Conservation (phyloP, 371 early-diverging fungal genomes). For the Actinomucor elegans region DNA sequence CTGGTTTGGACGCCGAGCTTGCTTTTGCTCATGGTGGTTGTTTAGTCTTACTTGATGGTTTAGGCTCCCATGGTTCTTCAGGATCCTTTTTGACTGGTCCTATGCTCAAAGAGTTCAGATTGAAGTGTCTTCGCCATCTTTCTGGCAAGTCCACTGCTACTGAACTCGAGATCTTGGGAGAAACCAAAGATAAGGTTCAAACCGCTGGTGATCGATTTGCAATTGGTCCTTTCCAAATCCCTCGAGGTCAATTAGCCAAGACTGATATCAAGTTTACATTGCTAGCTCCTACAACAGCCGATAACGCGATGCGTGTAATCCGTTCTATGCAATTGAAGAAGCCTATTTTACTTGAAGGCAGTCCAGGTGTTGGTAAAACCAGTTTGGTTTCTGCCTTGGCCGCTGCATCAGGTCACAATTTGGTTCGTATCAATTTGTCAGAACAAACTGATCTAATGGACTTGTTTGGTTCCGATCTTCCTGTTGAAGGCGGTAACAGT, state of each 20-base stretch:
- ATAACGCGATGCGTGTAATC: conserved; percentile 90
- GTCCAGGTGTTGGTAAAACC: conserved; percentile 98
- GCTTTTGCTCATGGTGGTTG: conserved; percentile 93
- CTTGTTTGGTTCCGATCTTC: conserved; percentile 97
- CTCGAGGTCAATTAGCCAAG: conserved; percentile 55
- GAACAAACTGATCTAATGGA: conserved; percentile 99
- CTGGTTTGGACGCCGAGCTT: conserved; percentile 28
- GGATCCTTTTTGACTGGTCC: conserved; percentile 61
- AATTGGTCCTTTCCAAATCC: conserved; percentile 78
- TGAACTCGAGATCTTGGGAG: conserved; percentile 46
- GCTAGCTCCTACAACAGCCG: conserved; percentile 86
- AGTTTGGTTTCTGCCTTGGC: conserved; percentile 91
- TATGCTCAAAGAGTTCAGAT: conserved; percentile 45
- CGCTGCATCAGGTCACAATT: conserved; percentile 72
- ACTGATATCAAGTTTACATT: conserved; percentile 76
- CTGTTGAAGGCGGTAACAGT: conserved; percentile 85
- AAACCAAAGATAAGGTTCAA: conserved; percentile 42
- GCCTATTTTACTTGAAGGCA: conserved; percentile 97
- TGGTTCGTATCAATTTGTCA: conserved; percentile 97
- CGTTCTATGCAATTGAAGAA: conserved; percentile 93
- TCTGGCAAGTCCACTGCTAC: conserved; percentile 27
- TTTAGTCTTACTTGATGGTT: conserved; percentile 91
- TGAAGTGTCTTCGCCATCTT: conserved; percentile 56
- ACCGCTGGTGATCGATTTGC: conserved; percentile 55
- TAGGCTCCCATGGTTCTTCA: conserved; percentile 88